These are phyloP conservation scores for Fomitopsis serialis DNA, from an alignment of 768 basidiomycete species.

Conservation along the genomic window DNA sequence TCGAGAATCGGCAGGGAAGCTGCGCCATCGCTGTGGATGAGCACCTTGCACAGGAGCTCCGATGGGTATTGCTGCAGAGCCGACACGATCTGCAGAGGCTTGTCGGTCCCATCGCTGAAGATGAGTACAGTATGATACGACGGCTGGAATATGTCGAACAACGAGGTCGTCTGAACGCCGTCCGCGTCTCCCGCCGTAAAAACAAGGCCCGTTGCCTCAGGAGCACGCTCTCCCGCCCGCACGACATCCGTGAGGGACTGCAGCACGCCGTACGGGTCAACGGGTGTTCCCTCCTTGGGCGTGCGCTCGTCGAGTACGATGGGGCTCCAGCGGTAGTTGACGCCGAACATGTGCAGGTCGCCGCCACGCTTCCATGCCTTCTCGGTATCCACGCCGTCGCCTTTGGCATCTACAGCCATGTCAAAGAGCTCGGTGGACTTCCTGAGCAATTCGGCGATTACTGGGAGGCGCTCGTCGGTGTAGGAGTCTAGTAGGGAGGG, in stretches of 20 bases:
- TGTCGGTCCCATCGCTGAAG: constrained; percentile 12
- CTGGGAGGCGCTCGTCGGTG: constrained; percentile 24
- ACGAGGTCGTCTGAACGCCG: neutral
- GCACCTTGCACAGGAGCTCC: no score
- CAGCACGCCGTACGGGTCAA: constrained; percentile 10
- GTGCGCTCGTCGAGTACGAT: constrained; percentile 37
- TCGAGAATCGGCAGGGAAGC: no score
- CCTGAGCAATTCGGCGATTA: constrained; percentile 24
- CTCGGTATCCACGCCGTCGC: neutral
- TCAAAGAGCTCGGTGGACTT: constrained; percentile 11
- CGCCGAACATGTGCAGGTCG: constrained; percentile 36
- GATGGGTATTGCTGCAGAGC: no score
- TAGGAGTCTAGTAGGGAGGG: constrained; percentile 22
- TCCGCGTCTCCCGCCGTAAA: neutral
- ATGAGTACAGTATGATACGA: constrained; percentile 25
- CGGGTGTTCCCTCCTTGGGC: neutral
- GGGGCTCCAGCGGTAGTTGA: constrained; percentile 49
- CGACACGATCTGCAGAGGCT: neutral
- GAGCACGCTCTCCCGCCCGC: constrained; percentile 43
- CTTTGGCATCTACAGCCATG: neutral
- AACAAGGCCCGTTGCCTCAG: constrained; percentile 33
- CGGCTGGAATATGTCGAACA: constrained; percentile 24
- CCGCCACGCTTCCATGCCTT: neutral
- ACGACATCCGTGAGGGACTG: constrained; percentile 12
- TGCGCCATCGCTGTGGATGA: no score